Base-by-base conservation (phyloP, 2,329 filamentous ascomycete genomes). In the Stagonosporopsis chrysanthemi region DNA sequence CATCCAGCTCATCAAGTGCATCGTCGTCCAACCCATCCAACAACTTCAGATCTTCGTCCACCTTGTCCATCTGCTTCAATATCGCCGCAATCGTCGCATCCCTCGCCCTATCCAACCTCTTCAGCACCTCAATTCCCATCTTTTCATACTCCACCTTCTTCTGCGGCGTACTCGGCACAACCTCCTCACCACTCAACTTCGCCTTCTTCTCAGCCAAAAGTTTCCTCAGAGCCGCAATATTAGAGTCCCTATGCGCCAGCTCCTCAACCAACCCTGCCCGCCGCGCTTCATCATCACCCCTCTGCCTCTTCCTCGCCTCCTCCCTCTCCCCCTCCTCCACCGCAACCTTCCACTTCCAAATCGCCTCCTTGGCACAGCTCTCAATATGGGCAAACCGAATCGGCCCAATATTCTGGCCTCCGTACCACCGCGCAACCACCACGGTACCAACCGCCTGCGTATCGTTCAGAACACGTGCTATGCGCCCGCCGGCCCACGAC, bases 401-500 rank as follows among this genome's bases (percentile, higher is more conserved):
- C 1, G 82, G 82, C 0, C 83, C 83, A 9, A 85, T 75, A 64
- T 83, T 77, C 3, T 80, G 73, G 0, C 83, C 83, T 2, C 83
- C 83, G 61, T 83, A 85, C 82, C 82, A 85, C 15, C 83, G 66
- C 35, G 82, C 83, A 8, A 85, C 83, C 5, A 84, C 80, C 22
- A 83, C 75, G 2, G 74, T 69, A 22, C 83, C 83, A 40, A 74
- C 71, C 14, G 79, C 77, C 17, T 78, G 69, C 61, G 78, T 74
- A 11, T 79, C 76, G 23, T 75, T 73, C 12, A 85, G 75, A 22
- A 84, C 75, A 52, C 78, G 77, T 64, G 80, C 74, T 3, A 85
- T 72, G 23, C 76, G 76, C 54, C 77, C 78, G 4, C 82, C 83
- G 0, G 77, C 83, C 68, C 82, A 81, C 49, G 78, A 80, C 66